Percentiles rank a stretch among this genome's conserved stretches.
Evolutionary conservation across 2,329 filamentous ascomycete species (phyloP).

Genomic region (Ascochyta pisi): DNA sequence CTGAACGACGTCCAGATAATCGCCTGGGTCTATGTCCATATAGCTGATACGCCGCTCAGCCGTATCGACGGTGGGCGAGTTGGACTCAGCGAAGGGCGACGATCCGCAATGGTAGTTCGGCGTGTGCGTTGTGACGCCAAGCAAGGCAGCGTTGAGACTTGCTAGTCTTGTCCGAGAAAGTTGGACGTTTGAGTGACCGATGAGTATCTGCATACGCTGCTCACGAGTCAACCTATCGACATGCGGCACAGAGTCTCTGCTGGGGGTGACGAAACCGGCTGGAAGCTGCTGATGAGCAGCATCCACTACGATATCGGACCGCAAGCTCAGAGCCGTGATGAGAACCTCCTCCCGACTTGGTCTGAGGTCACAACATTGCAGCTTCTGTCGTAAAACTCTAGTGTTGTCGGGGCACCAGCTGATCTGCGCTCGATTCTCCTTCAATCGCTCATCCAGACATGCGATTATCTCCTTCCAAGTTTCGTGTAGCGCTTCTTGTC

Average conservation of each 20-base stretch:
- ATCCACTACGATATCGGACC: constrained; percentile 43
- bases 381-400: constrained; percentile 45
- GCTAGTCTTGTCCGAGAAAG: constrained; percentile 37
- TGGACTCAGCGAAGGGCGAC: constrained; percentile 34
- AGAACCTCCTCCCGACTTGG: constrained; percentile 48
- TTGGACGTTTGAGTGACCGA: constrained; percentile 38
- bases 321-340: constrained; percentile 45
- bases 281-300: constrained; percentile 39
- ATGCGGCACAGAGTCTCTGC: constrained; percentile 45
- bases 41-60: constrained; percentile 44
- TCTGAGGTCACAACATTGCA: constrained; percentile 47
- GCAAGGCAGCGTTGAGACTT: constrained; percentile 42
- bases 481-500: constrained; percentile 47
- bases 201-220: constrained; percentile 47
- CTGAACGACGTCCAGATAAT: constrained; percentile 39
- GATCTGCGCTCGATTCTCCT: constrained; percentile 47
- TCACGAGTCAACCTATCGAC: constrained; percentile 41
- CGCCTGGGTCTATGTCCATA: constrained; percentile 47
- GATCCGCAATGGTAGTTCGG: constrained; percentile 35
- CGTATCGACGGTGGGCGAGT: constrained; percentile 34
- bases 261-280: constrained; percentile 44
- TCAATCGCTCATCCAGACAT: constrained; percentile 41
- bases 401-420: constrained; percentile 49
- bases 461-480: constrained; percentile 48
- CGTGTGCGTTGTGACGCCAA: constrained; percentile 29